These are phyloP conservation scores for Ampelocalamus luodianensis DNA, from an alignment of 176 grass and related monocot species.

Conservation along the genomic window DNA sequence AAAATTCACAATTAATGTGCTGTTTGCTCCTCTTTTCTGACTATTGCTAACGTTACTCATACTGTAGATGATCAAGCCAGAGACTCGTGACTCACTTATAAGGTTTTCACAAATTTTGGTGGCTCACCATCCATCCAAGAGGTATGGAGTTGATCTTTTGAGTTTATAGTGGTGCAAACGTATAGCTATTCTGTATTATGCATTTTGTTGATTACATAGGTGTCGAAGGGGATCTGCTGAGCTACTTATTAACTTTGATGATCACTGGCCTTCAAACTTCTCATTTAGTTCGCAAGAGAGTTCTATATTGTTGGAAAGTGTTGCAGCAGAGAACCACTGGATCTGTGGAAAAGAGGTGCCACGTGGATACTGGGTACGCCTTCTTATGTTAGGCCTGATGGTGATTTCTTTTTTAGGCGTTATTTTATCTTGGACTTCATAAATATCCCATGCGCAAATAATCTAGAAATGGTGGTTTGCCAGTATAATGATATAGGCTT, in stretches of 20 bases:
- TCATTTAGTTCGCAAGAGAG: conserved; percentile 58
- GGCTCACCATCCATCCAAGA: conserved; percentile 96
- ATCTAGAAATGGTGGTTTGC: conserved; percentile 1
- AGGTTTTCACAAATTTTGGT: conserved; percentile 96
- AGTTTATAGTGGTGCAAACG: conserved; percentile 24
- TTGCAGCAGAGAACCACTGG: conserved; percentile 47
- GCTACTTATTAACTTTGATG: conserved; percentile 88
- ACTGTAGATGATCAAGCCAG: conserved; percentile 87
- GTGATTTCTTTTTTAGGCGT: neutral
- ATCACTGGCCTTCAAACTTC: conserved; percentile 82
- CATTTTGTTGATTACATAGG: conserved; percentile 51
- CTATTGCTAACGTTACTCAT: conserved; percentile 35
- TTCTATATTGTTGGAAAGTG: conserved; percentile 56
- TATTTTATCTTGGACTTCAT: neutral
- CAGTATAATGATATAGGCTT: neutral
- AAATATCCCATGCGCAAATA: neutral
- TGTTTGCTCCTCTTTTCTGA: conserved; percentile 25
- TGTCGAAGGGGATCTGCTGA: conserved; percentile 90
- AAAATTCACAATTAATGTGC: conserved; percentile 14
- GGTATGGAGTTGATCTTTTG: conserved; percentile 50
- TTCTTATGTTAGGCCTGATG: conserved; percentile 28
- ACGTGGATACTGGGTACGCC: conserved; percentile 84
- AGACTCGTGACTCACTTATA: conserved; percentile 75
- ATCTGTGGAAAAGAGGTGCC: conserved; percentile 94
- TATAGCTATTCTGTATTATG: conserved; percentile 22